Evolutionary conservation across 2,329 filamentous ascomycete genomes (phyloP).

Genomic region (Didymella segeticola): DNA sequence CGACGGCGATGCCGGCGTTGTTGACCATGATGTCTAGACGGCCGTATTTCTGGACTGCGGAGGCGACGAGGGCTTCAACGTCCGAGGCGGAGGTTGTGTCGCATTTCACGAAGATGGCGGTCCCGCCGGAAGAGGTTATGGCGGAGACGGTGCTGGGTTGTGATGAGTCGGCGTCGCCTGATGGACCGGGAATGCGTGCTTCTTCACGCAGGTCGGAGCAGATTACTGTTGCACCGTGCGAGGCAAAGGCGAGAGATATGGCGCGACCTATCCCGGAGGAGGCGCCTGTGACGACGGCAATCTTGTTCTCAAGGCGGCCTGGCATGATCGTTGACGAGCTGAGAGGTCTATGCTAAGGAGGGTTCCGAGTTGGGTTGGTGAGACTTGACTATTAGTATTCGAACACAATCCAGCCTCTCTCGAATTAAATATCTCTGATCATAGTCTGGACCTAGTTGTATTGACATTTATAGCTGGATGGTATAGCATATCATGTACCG

Average conservation of each 20-base stretch:
- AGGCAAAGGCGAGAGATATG: constrained; percentile 39
- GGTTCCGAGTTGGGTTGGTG: not conserved
- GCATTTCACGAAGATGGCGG: constrained; percentile 46
- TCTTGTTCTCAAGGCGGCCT: constrained; percentile 35
- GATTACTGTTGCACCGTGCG: constrained; percentile 42
- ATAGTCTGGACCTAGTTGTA: not conserved
- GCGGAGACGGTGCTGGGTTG: constrained; percentile 41
- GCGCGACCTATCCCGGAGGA: constrained; percentile 46
- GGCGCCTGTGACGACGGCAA: constrained; percentile 46
- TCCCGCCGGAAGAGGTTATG: constrained; percentile 35
- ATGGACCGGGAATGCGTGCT: constrained; percentile 22
- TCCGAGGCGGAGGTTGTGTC: constrained; percentile 54
- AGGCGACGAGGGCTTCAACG: constrained; percentile 52
- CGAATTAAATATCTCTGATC: too few relatives aligned
- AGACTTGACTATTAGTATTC: too few relatives aligned
- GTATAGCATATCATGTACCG: not conserved
- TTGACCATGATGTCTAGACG: constrained; percentile 58
- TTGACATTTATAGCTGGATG: constrained; percentile 1
- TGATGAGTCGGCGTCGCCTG: constrained; percentile 19
- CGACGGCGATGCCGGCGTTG: constrained; percentile 57
- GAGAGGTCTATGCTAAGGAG: not conserved
- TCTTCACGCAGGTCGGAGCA: constrained; percentile 40
- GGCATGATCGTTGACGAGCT: not conserved
- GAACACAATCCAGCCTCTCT: too few relatives aligned
- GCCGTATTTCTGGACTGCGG: constrained; percentile 54